Base-by-base conservation (phyloP, 495 filamentous ascomycete genomes). In the Amniculicola lignicola region DNA sequence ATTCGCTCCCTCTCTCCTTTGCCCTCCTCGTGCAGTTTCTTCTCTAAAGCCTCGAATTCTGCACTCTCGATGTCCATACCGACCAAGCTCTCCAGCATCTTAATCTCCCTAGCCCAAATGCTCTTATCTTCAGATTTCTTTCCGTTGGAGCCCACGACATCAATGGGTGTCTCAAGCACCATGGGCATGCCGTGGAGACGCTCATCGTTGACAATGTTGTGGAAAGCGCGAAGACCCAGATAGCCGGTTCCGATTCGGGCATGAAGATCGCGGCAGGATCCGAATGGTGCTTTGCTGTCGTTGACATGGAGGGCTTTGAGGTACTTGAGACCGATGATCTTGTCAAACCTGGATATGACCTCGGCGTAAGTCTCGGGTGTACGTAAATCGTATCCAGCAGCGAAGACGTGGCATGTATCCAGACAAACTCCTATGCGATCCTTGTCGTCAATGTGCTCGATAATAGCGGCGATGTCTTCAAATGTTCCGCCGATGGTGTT, bases 191-290 rank as follows among this genome's bases (percentile, higher is more conserved):
- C 82, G 63, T 89, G 78, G 35, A 97, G 86, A 0, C 80, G 74
- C 28, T 71, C 74, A 69, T 89, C 83, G 69, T 98, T 97, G 77
- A 96, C 84, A 28, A 98, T 75, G 63, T 88, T 89, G 67, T 92
- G 86, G 64, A 98, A 98, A 1, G 90, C 87, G 25, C 88, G 81
- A 7, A 98, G 75, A 1, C 93, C 93, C 0, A 98, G 73, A 69
- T 91, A 98, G 0, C 93, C 93, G 0, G 87, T 88, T 3, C 93
- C 93, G 55, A 98, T 96, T 65, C 95, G 96, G 25, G 89, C 86
- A 70, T 98, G 93, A 9, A 96, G 67, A 66, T 98, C 93, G 19
- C 89, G 78, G 47, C 87, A 79, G 9, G 86, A 88, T 3, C 68
- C 78, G 22, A 93, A 73, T 0, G 92, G 90, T 1, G 90, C 88